phyloP scores from a whole-genome alignment of 768 basidiomycete species.

The Boletus tomentosulus region DNA sequence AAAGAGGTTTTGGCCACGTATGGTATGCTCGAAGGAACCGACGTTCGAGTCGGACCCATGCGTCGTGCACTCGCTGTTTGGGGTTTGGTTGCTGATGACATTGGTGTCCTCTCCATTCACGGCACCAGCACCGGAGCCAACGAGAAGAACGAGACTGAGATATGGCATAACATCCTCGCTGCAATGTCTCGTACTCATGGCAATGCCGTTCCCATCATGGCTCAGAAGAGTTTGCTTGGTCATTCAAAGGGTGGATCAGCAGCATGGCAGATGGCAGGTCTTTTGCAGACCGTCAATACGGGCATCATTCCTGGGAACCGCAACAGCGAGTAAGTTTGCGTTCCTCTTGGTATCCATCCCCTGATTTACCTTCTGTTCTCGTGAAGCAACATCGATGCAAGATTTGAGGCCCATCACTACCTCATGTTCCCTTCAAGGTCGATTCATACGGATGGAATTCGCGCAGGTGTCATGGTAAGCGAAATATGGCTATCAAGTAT shows the following conservation, averaged over 20 bases:
- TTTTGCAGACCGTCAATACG: slow-evolving; percentile 77
- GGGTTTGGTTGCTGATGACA: slow-evolving; percentile 90
- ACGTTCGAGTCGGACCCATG: slow-evolving; percentile 84
- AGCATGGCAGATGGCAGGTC: slow-evolving; percentile 93
- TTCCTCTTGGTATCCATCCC: neutral
- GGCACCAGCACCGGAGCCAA: slow-evolving; percentile 87
- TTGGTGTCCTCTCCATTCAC: slow-evolving; percentile 87
- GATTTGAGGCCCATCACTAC: slow-evolving; percentile 83
- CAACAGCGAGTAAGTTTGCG: slow-evolving; percentile 80
- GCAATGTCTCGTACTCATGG: slow-evolving; percentile 85
- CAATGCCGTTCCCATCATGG: slow-evolving; percentile 96
- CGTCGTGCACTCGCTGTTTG: slow-evolving; percentile 96
- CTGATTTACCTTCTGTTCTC: neutral
- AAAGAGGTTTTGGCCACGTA: slow-evolving; percentile 89
- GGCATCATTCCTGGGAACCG: slow-evolving; percentile 94
- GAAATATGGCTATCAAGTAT: neutral
- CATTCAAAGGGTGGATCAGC: slow-evolving; percentile 99
- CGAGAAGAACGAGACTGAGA: slow-evolving; percentile 96
- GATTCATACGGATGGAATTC: slow-evolving; percentile 90
- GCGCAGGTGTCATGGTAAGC: slow-evolving; percentile 79
- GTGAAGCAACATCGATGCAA: slow-evolving; percentile 84
- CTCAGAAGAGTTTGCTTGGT: slow-evolving; percentile 95
- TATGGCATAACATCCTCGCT: slow-evolving; percentile 95
- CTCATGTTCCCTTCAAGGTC: slow-evolving; percentile 98
- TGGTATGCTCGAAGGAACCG: slow-evolving; percentile 89